Percentiles rank a stretch among this genome's conserved stretches.
Conservation (phyloP, 2,329 filamentous ascomycete species). For the Akanthomyces lecanii region DNA sequence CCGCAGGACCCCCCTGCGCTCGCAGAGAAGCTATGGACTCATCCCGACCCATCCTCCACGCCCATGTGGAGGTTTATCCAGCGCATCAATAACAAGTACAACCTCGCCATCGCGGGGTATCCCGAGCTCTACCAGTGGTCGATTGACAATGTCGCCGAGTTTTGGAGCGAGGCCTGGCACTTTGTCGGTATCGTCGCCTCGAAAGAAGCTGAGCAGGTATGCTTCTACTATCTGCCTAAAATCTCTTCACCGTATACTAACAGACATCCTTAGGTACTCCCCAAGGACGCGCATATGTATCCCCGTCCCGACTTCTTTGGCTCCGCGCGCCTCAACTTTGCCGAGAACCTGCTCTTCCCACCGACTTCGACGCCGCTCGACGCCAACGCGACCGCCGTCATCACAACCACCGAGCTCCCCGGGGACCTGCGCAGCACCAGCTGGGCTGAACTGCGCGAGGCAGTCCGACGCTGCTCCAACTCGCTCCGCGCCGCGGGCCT, state of each 20-base stretch:
- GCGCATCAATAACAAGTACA: constrained; percentile 63
- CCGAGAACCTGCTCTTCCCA: constrained; percentile 89
- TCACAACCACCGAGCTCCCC: constrained; percentile 73
- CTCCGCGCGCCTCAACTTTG: constrained; percentile 80
- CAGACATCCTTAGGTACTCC: constrained; percentile 57
- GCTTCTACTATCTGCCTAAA: background rate
- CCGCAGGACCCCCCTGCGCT: constrained; percentile 12
- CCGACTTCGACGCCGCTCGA: constrained; percentile 37
- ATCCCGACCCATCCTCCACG: constrained; percentile 62
- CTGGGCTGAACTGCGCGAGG: constrained; percentile 76
- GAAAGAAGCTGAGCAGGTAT: constrained; percentile 56
- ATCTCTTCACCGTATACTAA: background rate
- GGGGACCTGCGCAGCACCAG: constrained; percentile 54
- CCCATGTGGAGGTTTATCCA: constrained; percentile 70
- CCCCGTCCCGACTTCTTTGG: constrained; percentile 84
- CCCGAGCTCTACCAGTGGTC: constrained; percentile 82
- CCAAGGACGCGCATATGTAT: constrained; percentile 67
- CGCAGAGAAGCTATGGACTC: constrained; percentile 62
- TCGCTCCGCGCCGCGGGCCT: constrained; percentile 66
- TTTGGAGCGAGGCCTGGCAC: constrained; percentile 85
- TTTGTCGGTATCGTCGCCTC: constrained; percentile 73
- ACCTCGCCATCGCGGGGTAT: constrained; percentile 61
- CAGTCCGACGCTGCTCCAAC: constrained; percentile 68
- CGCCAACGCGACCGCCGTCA: constrained; percentile 63
- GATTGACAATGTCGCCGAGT: constrained; percentile 65